These are phyloP conservation scores for Citrus inodora DNA, from an alignment of 345 rosid genomes.

Conservation along the genomic window DNA sequence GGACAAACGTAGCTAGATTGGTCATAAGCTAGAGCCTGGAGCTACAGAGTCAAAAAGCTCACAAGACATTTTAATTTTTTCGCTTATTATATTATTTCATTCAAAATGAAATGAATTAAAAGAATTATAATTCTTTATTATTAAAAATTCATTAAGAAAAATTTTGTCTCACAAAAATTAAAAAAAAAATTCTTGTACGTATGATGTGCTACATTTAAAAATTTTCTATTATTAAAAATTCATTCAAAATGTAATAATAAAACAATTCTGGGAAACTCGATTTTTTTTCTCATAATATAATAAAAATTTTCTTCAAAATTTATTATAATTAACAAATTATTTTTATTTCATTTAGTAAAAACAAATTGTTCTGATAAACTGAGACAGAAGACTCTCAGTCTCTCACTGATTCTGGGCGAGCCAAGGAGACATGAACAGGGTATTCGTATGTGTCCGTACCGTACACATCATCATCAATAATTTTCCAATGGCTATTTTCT, in stretches of 20 bases:
- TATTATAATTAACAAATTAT: not conserved
- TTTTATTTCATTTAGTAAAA: not conserved
- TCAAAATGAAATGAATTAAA: too few relatives aligned
- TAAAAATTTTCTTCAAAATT: not conserved
- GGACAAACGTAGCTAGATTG: not conserved
- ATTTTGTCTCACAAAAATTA: not conserved
- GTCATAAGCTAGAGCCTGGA: too few relatives aligned
- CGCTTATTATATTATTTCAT: not conserved
- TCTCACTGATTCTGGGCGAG: not conserved
- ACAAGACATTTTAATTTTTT: too few relatives aligned
- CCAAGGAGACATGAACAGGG: not conserved
- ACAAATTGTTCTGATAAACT: not conserved
- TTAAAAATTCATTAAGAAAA: not conserved
- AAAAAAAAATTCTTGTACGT: too few relatives aligned
- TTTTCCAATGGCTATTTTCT: too few relatives aligned
- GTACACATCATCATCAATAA: not conserved
- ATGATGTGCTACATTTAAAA: too few relatives aligned
- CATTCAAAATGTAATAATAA: too few relatives aligned
- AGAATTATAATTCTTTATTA: too few relatives aligned
- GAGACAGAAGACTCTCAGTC: not conserved
- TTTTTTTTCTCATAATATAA: not conserved
- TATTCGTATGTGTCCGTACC: slow-evolving; percentile 8
- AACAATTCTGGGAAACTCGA: too few relatives aligned
- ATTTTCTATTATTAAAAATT: too few relatives aligned
- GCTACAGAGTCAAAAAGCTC: too few relatives aligned